phyloP scores from a whole-genome alignment of 306 rosid species.

The Vigna mungo region DNA sequence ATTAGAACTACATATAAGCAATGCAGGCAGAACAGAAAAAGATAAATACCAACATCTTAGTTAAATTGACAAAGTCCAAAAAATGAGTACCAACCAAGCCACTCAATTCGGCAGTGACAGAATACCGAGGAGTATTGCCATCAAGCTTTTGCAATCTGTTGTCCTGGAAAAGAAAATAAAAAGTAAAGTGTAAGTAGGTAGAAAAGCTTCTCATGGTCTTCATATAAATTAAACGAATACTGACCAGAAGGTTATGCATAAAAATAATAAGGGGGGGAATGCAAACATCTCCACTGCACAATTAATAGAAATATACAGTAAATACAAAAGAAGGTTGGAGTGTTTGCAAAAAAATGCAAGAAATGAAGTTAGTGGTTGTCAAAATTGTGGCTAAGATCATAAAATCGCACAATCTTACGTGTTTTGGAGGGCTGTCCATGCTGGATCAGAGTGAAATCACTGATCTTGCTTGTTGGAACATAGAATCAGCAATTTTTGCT shows the following conservation, averaged over 20 bases:
- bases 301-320: conserved; percentile 33
- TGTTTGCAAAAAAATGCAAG: conserved; percentile 7
- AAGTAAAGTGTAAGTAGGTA: conserved; percentile 22
- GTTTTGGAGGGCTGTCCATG: not conserved
- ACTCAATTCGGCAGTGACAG: conserved; percentile 73
- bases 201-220: conserved; percentile 9
- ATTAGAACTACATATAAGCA: conserved; percentile 31
- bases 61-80: conserved; percentile 29
- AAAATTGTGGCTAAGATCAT: not conserved
- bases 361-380: not conserved
- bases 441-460: not conserved
- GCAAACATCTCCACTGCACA: conserved; percentile 12
- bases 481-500: not conserved
- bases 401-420: not conserved
- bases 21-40: conserved; percentile 12
- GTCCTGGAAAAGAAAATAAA: conserved; percentile 58
- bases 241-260: conserved; percentile 18
- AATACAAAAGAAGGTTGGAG: conserved; percentile 21
- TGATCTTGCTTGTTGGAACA: not conserved
- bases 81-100: conserved; percentile 70
- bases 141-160: conserved; percentile 81
- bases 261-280: conserved; percentile 21
- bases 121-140: conserved; percentile 70
- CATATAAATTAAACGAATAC: conserved; percentile 17
- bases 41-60: not conserved